Percentiles rank a stretch among this genome's conserved stretches.
Evolutionary conservation across 2,329 filamentous ascomycete genomes (phyloP).

Genomic region (Daldinia sp.): DNA sequence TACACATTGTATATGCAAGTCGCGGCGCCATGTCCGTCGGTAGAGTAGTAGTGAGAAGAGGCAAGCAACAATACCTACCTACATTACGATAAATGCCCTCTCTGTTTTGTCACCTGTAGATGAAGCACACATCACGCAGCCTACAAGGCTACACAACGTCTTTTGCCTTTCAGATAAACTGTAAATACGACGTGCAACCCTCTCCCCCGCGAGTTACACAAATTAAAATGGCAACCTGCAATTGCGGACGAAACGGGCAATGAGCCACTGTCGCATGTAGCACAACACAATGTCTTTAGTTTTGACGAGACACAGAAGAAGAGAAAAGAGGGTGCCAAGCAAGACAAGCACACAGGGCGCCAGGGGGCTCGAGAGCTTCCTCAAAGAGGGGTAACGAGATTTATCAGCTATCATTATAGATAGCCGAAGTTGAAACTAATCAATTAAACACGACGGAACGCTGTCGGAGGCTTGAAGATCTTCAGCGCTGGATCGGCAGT

Average conservation of each 20-base stretch:
- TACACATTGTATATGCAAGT: conserved; percentile 31
- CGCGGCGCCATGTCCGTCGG: conserved; percentile 23
- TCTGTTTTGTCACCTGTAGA: conserved; percentile 8
- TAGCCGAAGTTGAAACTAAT: conserved; percentile 42
- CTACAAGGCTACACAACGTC: conserved; percentile 32
- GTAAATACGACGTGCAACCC: conserved; percentile 38
- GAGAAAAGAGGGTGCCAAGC: conserved; percentile 27
- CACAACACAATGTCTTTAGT: conserved; percentile 5
- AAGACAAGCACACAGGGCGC: conserved; percentile 29
- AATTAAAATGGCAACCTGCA: conserved; percentile 40
- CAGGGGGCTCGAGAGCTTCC: conserved; percentile 16
- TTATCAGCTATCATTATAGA: conserved; percentile 41
- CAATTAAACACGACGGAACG: conserved; percentile 30
- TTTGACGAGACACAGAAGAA: conserved; percentile 16
- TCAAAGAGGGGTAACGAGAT: conserved; percentile 42
- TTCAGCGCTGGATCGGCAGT: conserved; percentile 40
- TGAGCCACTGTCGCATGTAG: conserved; percentile 37
- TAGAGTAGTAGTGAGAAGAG: conserved; percentile 26
- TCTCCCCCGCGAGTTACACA: conserved; percentile 38
- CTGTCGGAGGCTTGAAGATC: conserved; percentile 32
- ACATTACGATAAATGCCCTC: conserved; percentile 4
- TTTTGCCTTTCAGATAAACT: conserved; percentile 33
- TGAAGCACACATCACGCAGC: conserved; percentile 31
- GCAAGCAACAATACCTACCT: conserved; percentile 33
- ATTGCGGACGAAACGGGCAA: conserved; percentile 39